Evolutionary conservation across 225 moss, liverwort and hornwort genomes (phyloP).

Genomic region (Pseudisothecium myosuroides): DNA sequence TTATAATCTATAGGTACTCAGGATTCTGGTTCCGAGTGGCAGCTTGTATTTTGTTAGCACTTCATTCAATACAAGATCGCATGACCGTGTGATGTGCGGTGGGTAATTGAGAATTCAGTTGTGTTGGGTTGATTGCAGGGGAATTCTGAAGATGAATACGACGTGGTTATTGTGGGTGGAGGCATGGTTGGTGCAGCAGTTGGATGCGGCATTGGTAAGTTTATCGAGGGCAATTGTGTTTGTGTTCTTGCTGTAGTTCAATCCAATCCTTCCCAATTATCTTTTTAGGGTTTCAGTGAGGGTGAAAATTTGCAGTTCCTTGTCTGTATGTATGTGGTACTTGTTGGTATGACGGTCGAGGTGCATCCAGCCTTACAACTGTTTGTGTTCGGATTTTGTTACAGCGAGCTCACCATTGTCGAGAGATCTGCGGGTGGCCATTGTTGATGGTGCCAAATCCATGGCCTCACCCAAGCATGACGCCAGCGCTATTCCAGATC

Average conservation of each 20-base stretch:
- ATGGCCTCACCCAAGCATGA: slow-evolving; percentile 17
- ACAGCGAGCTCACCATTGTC: slow-evolving; percentile 62
- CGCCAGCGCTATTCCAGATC: slow-evolving; percentile 52
- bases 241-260: background rate
- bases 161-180: slow-evolving; percentile 91
- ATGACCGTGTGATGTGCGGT: background rate
- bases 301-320: background rate
- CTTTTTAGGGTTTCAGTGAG: slow-evolving; percentile 11
- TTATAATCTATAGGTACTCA: background rate
- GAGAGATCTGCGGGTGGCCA: slow-evolving; percentile 58
- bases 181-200: slow-evolving; percentile 98
- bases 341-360: background rate
- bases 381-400: background rate
- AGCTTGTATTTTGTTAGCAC: background rate
- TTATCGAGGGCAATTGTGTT: background rate
- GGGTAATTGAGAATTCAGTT: background rate
- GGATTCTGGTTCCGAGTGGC: background rate
- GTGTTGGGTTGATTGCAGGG: slow-evolving; percentile 13
- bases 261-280: background rate
- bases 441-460: slow-evolving; percentile 50
- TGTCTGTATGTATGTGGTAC: background rate
- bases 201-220: slow-evolving; percentile 74
- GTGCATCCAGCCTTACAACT: background rate
- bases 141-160: slow-evolving; percentile 36
- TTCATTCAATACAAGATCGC: background rate